Percentiles rank a stretch among this genome's conserved stretches.
Conservation (phyloP, 176 grass and related monocot genomes). For the Poa pratensis region DNA sequence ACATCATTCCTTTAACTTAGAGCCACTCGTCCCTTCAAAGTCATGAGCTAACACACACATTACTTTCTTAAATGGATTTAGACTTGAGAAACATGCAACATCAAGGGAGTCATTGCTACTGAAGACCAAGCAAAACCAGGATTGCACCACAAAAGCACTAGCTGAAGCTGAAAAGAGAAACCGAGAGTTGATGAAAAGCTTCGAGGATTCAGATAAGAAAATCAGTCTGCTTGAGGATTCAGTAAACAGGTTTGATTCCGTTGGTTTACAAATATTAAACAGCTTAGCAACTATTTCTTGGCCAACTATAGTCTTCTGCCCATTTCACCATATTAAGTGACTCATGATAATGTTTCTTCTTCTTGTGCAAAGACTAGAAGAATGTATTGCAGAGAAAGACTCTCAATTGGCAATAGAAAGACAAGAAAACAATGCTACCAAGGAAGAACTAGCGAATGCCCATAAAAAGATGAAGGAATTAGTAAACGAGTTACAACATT, state of each 20-base stretch:
- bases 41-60: slow-evolving; percentile 38
- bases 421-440: slow-evolving; percentile 56
- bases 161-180: slow-evolving; percentile 57
- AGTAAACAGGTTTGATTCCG: slow-evolving; percentile 54
- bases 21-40: slow-evolving; percentile 28
- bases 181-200: slow-evolving; percentile 41
- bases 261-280: slow-evolving; percentile 29
- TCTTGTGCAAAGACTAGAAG: slow-evolving; percentile 56
- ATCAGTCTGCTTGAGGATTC: slow-evolving; percentile 53
- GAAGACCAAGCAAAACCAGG: slow-evolving; percentile 55
- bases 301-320: slow-evolving; percentile 6
- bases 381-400: slow-evolving; percentile 53
- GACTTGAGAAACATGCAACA: slow-evolving; percentile 71
- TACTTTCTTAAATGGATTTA: slow-evolving; percentile 47
- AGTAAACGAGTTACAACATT: slow-evolving; percentile 48
- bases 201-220: slow-evolving; percentile 52
- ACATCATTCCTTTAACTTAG: slow-evolving; percentile 26
- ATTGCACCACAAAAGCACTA: slow-evolving; percentile 45
- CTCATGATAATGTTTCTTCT: slow-evolving; percentile 29
- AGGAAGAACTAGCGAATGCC: slow-evolving; percentile 58
- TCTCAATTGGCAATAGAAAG: slow-evolving; percentile 53
- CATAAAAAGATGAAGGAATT: slow-evolving; percentile 56
- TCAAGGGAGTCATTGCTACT: slow-evolving; percentile 59
- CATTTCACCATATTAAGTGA: slow-evolving; percentile 14
- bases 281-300: slow-evolving; percentile 17